These are phyloP conservation scores for Aureobasidium melanogenum DNA, from an alignment of 2,329 filamentous ascomycete genomes.

Conservation along the genomic window DNA sequence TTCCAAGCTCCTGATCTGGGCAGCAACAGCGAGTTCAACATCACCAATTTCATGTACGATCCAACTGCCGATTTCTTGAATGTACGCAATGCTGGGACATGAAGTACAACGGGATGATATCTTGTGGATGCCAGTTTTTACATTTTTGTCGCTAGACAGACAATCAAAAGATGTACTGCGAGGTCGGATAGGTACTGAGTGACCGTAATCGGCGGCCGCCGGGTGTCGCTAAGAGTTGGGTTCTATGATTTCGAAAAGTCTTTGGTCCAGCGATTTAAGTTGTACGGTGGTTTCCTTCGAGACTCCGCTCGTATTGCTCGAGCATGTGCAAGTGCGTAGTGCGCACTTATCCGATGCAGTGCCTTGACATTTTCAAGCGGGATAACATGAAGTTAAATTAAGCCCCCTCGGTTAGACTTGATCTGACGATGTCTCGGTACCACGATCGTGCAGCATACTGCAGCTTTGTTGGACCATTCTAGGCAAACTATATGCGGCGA, in stretches of 20 bases:
- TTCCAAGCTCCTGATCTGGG: constrained; percentile 15
- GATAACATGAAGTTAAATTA: not conserved
- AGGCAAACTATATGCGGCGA: not conserved
- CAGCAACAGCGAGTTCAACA: constrained; percentile 58
- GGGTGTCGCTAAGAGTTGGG: not conserved
- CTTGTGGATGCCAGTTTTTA: not conserved
- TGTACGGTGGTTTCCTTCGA: not conserved
- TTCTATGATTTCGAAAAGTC: not conserved
- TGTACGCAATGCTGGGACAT: constrained; percentile 21
- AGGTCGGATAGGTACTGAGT: not conserved
- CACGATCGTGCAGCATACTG: not conserved
- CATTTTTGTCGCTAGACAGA: not conserved
- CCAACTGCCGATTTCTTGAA: constrained; percentile 62
- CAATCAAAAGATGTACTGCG: not conserved
- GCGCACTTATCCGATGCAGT: not conserved
- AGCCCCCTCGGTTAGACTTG: constrained; percentile 3
- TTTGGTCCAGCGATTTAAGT: too few species aligned
- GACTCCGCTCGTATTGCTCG: not conserved
- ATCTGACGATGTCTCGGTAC: not conserved
- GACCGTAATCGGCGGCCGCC: not conserved
- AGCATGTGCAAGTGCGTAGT: not conserved
- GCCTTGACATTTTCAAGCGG: not conserved
- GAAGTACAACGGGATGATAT: not conserved
- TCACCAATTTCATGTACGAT: constrained; percentile 69
- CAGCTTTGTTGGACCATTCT: not conserved